Percentiles rank a stretch among this genome's conserved stretches.
Conservation (phyloP, 1,284 basidiomycete genomes). For the Mycena sp. region DNA sequence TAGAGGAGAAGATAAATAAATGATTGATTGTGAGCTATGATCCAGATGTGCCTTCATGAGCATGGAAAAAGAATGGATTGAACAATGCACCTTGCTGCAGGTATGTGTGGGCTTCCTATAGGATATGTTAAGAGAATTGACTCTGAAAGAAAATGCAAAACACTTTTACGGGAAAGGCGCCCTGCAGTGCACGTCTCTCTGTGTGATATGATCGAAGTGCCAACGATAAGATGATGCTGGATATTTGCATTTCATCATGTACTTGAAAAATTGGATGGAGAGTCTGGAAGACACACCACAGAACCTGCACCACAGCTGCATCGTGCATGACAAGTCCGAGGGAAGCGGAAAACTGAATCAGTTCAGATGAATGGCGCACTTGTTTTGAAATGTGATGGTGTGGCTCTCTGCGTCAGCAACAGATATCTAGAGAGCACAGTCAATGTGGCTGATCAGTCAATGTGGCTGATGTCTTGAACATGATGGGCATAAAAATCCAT, state of each 20-base stretch:
- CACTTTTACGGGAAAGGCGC: not conserved
- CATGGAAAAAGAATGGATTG: not conserved
- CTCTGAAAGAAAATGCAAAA: not conserved
- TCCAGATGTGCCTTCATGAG: too few species aligned
- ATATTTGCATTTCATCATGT: too few species aligned
- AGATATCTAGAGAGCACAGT: not conserved
- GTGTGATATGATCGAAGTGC: not conserved
- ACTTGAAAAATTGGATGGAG: too few species aligned
- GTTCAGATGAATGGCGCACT: not conserved
- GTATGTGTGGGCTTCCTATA: not conserved
- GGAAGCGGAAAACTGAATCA: too few species aligned
- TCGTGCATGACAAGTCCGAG: too few species aligned
- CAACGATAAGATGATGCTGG: too few species aligned
- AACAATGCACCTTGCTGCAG: not conserved
- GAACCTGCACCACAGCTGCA: too few species aligned
- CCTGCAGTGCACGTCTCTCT: not conserved
- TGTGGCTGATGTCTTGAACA: not conserved
- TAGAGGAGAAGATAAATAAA: too few species aligned
- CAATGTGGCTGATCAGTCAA: not conserved
- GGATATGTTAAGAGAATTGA: not conserved
- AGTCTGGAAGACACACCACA: too few species aligned
- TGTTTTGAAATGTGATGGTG: not conserved
- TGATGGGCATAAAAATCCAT: too few species aligned
- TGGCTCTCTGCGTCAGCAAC: not conserved
- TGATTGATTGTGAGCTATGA: too few species aligned